These are phyloP conservation scores for Rhododendron williamsianum DNA, from an alignment of 148 eudicot genomes.

Conservation along the genomic window DNA sequence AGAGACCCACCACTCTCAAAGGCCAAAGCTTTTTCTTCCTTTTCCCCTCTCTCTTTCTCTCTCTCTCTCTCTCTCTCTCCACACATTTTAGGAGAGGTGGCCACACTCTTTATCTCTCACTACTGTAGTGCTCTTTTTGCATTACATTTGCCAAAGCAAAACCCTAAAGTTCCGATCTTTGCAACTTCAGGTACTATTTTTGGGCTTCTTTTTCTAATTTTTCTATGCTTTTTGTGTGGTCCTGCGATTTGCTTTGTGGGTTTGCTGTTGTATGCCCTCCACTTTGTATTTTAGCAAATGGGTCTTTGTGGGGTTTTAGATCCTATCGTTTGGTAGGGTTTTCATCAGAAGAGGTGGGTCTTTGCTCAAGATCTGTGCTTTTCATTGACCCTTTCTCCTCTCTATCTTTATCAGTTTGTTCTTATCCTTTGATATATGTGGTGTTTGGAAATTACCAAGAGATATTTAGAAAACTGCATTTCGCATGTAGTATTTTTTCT, in stretches of 20 bases:
- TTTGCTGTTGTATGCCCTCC: slow-evolving; percentile 8
- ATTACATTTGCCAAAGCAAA: slow-evolving; percentile 22
- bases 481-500: slow-evolving; percentile 7
- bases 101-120: slow-evolving; percentile 16
- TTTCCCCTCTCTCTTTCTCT: not conserved
- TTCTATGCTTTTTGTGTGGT: slow-evolving; percentile 16
- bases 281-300: slow-evolving; percentile 34
- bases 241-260: slow-evolving; percentile 25
- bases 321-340: slow-evolving; percentile 23
- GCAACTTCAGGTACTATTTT: slow-evolving; percentile 22
- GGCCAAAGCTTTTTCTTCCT: slow-evolving; percentile 1
- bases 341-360: slow-evolving; percentile 19
- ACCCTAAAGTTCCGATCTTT: slow-evolving; percentile 45
- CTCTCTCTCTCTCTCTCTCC: slow-evolving; percentile 10
- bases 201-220: slow-evolving; percentile 11
- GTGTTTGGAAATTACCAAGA: slow-evolving; percentile 22
- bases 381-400: slow-evolving; percentile 21
- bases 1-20: not conserved
- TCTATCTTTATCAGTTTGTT: slow-evolving; percentile 21
- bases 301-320: slow-evolving; percentile 28
- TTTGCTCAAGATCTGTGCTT: slow-evolving; percentile 38
- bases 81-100: slow-evolving; percentile 21
- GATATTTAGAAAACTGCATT: slow-evolving; percentile 20
- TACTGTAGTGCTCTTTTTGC: slow-evolving; percentile 9
- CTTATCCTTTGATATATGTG: slow-evolving; percentile 22